Evolutionary conservation across 1,139 yeast species (phyloP).

Genomic region (Debaryomyces nepalensis): DNA sequence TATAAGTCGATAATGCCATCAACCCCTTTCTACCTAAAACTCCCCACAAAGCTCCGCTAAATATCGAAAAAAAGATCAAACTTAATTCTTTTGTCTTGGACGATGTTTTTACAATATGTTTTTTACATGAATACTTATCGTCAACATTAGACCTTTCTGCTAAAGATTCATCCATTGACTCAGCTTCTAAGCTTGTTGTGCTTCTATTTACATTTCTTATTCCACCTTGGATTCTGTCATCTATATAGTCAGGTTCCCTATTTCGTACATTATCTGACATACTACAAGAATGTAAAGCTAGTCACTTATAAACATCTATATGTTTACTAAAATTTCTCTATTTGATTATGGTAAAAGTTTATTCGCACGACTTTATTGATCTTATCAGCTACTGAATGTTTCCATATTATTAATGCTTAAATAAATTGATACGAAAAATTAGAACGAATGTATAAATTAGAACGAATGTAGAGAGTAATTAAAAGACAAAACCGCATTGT

Average conservation of each 20-base stretch:
- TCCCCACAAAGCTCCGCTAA: slow-evolving; percentile 47
- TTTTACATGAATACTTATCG: slow-evolving; percentile 1
- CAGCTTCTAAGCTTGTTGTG: slow-evolving; percentile 23
- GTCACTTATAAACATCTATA: no score
- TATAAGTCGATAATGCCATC: slow-evolving; percentile 34
- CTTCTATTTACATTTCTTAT: background rate
- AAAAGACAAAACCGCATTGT: no score
- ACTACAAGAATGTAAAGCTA: background rate
- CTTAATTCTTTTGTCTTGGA: background rate
- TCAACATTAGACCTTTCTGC: slow-evolving; percentile 32
- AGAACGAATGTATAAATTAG: no score
- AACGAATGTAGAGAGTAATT: no score
- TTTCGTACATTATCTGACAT: background rate
- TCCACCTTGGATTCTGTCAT: background rate
- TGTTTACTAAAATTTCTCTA: no score
- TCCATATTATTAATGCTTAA: no score
- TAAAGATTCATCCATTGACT: slow-evolving; percentile 27
- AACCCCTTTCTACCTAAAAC: slow-evolving; percentile 46
- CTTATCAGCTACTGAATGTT: no score
- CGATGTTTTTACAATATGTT: background rate
- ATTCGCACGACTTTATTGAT: no score
- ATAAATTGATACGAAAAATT: no score
- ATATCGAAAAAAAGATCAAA: slow-evolving; percentile 21
- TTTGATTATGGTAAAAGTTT: no score
- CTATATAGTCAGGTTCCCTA: background rate